phyloP scores from a whole-genome alignment of 331 rosid genomes.

The Quercus lobata region DNA sequence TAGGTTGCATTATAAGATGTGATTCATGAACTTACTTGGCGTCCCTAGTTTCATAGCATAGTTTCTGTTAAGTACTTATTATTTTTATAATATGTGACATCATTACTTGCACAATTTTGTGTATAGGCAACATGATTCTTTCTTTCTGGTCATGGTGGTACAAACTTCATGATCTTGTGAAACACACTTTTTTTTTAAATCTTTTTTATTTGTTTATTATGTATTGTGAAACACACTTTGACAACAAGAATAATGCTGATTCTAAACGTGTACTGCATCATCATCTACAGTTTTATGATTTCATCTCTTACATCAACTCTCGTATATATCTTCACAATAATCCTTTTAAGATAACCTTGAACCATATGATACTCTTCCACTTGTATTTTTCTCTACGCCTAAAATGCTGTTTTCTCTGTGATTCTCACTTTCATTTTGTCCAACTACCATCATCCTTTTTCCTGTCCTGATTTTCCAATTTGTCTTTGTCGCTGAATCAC shows the following conservation, averaged over 20 bases:
- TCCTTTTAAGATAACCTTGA: not conserved
- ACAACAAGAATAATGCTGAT: not conserved
- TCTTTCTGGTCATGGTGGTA: not conserved
- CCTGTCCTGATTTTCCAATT: not conserved
- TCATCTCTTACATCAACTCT: not conserved
- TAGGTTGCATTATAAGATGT: not conserved
- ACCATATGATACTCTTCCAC: no score
- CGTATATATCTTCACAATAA: not conserved
- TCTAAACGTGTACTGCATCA: not conserved
- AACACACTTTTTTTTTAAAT: no score
- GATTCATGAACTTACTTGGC: no score
- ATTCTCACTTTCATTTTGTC: no score
- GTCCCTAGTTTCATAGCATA: no score
- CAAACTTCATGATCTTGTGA: not conserved
- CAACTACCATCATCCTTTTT: not conserved
- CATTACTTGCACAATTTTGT: not conserved
- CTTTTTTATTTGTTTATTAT: no score
- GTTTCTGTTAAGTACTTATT: no score
- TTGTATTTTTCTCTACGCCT: no score
- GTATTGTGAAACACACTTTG: no score
- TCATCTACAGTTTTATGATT: not conserved
- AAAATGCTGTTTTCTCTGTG: no score
- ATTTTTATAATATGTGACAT: not conserved
- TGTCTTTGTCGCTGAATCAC: not conserved
- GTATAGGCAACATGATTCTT: not conserved